These are phyloP conservation scores for Pseudisothecium myosuroides DNA, from an alignment of 225 moss, liverwort and hornwort species.

Conservation along the genomic window DNA sequence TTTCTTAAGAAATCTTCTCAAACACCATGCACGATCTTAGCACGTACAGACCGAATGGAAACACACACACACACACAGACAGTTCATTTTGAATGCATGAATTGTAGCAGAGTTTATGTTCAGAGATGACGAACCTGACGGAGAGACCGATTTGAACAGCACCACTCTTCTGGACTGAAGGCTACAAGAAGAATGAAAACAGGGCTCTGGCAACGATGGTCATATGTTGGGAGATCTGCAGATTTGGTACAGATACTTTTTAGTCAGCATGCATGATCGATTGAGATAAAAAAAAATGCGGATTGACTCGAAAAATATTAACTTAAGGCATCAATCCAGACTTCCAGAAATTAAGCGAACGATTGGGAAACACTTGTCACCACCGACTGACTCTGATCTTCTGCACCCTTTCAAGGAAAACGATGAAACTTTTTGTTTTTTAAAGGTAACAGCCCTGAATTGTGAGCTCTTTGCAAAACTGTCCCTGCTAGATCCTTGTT, in stretches of 20 bases:
- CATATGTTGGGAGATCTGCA: background rate
- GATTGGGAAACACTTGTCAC: background rate
- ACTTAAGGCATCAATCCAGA: background rate
- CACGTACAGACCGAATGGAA: background rate
- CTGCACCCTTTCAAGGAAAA: background rate
- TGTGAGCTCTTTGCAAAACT: background rate
- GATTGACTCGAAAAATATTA: background rate
- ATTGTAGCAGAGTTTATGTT: background rate
- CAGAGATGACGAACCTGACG: background rate
- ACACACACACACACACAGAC: too few relatives aligned
- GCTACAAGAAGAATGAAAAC: background rate
- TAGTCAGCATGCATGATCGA: background rate
- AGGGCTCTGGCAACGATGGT: background rate
- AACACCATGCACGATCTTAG: background rate
- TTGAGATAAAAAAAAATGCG: background rate
- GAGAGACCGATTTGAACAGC: background rate
- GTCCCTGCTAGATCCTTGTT: too few relatives aligned
- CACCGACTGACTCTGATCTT: background rate
- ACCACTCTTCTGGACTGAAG: background rate
- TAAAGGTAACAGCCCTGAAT: background rate
- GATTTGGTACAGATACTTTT: background rate
- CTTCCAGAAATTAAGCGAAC: background rate
- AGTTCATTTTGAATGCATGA: background rate
- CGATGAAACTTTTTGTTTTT: background rate
- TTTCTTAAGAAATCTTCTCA: background rate